phyloP scores from a whole-genome alignment of 106 monocot genomes.

The Dendrobium chrysotoxum region DNA sequence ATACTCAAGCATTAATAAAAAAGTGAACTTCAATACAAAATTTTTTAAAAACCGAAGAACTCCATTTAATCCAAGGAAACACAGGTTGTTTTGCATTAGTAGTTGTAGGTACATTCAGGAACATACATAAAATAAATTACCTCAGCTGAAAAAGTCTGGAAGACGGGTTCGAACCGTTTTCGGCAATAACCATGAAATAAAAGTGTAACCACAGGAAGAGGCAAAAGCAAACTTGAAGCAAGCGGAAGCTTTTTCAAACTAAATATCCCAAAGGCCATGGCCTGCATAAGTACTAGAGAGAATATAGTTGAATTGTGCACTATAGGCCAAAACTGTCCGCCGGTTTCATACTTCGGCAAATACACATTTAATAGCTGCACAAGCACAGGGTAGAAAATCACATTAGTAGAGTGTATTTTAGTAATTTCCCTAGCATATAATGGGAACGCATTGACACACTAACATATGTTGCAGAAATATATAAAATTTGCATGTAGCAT shows the following conservation, averaged over 20 bases:
- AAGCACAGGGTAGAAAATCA: background rate
- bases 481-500: background rate
- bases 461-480: background rate
- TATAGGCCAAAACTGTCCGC: slow-evolving; percentile 87
- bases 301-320: slow-evolving; percentile 86
- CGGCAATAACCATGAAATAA: slow-evolving; percentile 86
- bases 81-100: background rate
- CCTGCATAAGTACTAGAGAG: slow-evolving; percentile 86
- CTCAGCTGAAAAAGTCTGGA: slow-evolving; percentile 69
- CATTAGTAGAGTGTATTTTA: background rate
- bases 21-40: background rate
- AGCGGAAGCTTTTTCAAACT: slow-evolving; percentile 76
- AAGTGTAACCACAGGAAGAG: slow-evolving; percentile 75
- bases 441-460: background rate
- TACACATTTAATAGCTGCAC: slow-evolving; percentile 90
- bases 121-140: slow-evolving; percentile 23
- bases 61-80: background rate
- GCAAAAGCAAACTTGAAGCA: slow-evolving; percentile 76
- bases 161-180: slow-evolving; percentile 80
- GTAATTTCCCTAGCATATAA: background rate
- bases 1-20: background rate
- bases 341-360: slow-evolving; percentile 77
- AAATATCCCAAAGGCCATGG: slow-evolving; percentile 88
- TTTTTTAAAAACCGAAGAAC: background rate
- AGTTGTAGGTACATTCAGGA: background rate